These are phyloP conservation scores for Phenoliferia sp. DNA, from an alignment of 1,284 basidiomycete species.

Conservation along the genomic window DNA sequence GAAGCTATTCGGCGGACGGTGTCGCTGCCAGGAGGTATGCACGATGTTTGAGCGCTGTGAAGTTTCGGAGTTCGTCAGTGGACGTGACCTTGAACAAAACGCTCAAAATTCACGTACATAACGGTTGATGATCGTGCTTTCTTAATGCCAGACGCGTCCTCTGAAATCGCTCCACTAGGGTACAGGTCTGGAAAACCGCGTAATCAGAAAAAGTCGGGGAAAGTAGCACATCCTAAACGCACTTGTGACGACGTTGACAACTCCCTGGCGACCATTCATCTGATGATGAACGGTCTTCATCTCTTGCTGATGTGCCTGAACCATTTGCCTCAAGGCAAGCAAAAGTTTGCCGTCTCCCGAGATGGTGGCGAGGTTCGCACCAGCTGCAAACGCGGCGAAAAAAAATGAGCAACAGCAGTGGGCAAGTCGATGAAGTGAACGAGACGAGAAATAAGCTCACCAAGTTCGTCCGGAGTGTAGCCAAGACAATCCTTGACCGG, in stretches of 20 bases:
- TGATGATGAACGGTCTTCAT: slow-evolving; percentile 24
- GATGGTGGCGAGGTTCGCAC: not conserved
- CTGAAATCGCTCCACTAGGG: slow-evolving; percentile 16
- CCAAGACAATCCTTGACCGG: slow-evolving; percentile 30
- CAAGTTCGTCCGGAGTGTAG: slow-evolving; percentile 14
- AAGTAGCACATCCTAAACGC: not conserved
- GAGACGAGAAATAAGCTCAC: slow-evolving; percentile 8
- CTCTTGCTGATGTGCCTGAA: not conserved
- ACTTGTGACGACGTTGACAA: slow-evolving; percentile 33
- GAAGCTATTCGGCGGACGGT: not conserved
- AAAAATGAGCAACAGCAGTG: not conserved
- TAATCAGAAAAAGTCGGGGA: too few species aligned
- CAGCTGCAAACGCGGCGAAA: not conserved
- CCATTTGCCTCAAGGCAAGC: slow-evolving; percentile 13
- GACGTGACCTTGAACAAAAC: not conserved
- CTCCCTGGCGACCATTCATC: slow-evolving; percentile 15
- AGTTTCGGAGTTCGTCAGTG: not conserved
- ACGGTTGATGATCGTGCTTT: not conserved
- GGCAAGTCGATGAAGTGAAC: slow-evolving; percentile 12
- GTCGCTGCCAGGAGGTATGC: not conserved
- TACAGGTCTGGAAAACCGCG: slow-evolving; percentile 22
- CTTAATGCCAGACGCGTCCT: not conserved
- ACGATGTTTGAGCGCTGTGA: not conserved
- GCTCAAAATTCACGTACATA: slow-evolving; percentile 7
- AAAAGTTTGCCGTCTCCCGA: slow-evolving; percentile 14